Evolutionary conservation across 371 early-diverging fungal species (phyloP), one percentile per base, ranked within the genome.

Genomic region (Mucor racemosus): DNA sequence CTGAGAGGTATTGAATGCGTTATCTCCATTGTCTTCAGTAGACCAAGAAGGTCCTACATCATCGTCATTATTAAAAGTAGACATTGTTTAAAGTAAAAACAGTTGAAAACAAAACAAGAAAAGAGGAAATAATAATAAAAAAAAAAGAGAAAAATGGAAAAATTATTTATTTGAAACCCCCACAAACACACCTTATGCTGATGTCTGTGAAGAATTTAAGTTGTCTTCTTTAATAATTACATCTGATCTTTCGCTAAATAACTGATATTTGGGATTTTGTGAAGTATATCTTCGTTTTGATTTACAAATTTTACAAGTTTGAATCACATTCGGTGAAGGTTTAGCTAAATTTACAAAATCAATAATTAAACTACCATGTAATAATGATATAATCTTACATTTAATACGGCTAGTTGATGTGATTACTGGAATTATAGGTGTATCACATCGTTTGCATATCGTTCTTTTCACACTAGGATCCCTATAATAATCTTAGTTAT

Each of bases 371-470:
- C 26, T n/a, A 7, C 3, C 8, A 17, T 35, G 4, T 35, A 14
- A 40, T 39, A n/a, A 11, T 41, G 17, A 54, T 39, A 54, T 35
- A 33, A 13, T 26, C 62, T 67, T 78, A 81, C 81, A 68, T 60
- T 65, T 54, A 10, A 73, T 67, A 15, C 77, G 73, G 11, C 53
- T 65, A 4, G 64, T 67, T 0, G 75, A 71, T 15, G 81, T 76
- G 13, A 71, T 64, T 7, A 58, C 68, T 34, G 81, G 81, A 26
- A 81, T 61, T 38, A 78, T 39, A 1, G 76, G 68, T 10, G 78
- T 75, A 21, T 81, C 77, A 53, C 81, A 81, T 41, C 78, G 77
- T 62, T 77, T 81, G 67, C 81, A 81, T 13, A 78, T 50, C 8
- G 53, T 17, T 46, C 81, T 64, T 50, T 81, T 81, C 10, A 81